These are phyloP conservation scores for Rhizopogon vinicolor DNA, from an alignment of 768 basidiomycete genomes.

Conservation along the genomic window DNA sequence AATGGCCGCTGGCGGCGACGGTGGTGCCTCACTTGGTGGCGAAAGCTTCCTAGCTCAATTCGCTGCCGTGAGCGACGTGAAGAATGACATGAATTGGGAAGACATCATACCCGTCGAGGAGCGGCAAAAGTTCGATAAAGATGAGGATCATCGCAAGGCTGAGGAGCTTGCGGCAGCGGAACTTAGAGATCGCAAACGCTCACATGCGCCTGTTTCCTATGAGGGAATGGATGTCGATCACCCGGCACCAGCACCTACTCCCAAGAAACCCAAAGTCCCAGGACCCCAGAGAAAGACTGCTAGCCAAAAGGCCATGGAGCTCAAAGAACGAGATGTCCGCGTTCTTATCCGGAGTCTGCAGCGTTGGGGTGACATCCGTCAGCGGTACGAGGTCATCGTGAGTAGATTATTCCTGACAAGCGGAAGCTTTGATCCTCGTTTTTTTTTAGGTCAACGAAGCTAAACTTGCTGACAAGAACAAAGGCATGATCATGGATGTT, in stretches of 20 bases:
- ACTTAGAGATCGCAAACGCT: constrained; percentile 72
- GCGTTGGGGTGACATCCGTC: constrained; percentile 95
- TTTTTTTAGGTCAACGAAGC: constrained; percentile 71
- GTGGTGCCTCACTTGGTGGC: constrained; percentile 93
- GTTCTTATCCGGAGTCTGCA: constrained; percentile 93
- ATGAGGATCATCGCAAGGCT: constrained; percentile 69
- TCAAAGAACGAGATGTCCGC: constrained; percentile 96
- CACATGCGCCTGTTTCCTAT: constrained; percentile 84
- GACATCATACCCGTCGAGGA: constrained; percentile 97
- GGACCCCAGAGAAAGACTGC: constrained; percentile 82
- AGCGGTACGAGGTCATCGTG: constrained; percentile 92
- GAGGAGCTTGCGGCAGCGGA: constrained; percentile 70
- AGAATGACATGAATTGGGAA: constrained; percentile 99
- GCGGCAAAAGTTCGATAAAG: constrained; percentile 77
- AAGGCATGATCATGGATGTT: constrained; percentile 84
- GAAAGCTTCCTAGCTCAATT: constrained; percentile 95
- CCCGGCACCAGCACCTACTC: constrained; percentile 50
- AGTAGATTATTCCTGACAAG: constrained; percentile 26
- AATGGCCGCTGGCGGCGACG: constrained; percentile 72
- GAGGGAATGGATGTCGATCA: constrained; percentile 92
- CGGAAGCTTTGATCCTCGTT: background rate
- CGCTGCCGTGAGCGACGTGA: constrained; percentile 94
- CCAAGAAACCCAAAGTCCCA: constrained; percentile 72
- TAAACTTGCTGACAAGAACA: constrained; percentile 92
- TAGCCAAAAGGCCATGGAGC: constrained; percentile 91